These are phyloP conservation scores for Aspergillus jensenii DNA, from an alignment of 2,329 filamentous ascomycete species.

Conservation along the genomic window DNA sequence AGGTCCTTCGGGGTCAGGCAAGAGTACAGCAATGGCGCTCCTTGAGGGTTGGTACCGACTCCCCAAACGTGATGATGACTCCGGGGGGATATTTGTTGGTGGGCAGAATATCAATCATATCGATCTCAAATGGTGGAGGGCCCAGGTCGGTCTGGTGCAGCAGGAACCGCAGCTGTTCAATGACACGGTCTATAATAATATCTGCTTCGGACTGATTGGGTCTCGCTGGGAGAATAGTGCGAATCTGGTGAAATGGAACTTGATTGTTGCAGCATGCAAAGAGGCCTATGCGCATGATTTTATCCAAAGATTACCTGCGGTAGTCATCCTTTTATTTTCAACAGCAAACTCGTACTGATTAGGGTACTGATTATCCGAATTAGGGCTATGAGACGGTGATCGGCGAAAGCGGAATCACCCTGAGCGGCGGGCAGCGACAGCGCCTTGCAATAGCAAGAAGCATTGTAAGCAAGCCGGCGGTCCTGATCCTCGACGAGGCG, in stretches of 20 bases:
- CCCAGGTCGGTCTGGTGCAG: slow-evolving; percentile 80
- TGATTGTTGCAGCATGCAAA: slow-evolving; percentile 74
- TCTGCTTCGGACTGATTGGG: slow-evolving; percentile 84
- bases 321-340: neutral
- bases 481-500: slow-evolving; percentile 90
- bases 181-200: slow-evolving; percentile 86
- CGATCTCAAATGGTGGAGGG: slow-evolving; percentile 86
- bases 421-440: slow-evolving; percentile 95
- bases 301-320: slow-evolving; percentile 66
- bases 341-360: neutral
- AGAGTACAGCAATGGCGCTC: slow-evolving; percentile 46
- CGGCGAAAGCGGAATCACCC: slow-evolving; percentile 84
- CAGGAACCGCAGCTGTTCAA: slow-evolving; percentile 78
- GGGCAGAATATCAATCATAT: slow-evolving; percentile 76
- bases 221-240: slow-evolving; percentile 64
- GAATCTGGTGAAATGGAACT: slow-evolving; percentile 63
- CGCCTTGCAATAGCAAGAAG: slow-evolving; percentile 92
- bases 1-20: slow-evolving; percentile 46
- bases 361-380: neutral
- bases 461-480: slow-evolving; percentile 84
- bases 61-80: neutral
- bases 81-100: slow-evolving; percentile 75
- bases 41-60: slow-evolving; percentile 52
- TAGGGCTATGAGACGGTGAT: slow-evolving; percentile 92
- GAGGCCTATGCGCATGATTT: slow-evolving; percentile 96